Conservation (phyloP, 2,329 filamentous ascomycete species). For the Cercospora nicotianae region DNA sequence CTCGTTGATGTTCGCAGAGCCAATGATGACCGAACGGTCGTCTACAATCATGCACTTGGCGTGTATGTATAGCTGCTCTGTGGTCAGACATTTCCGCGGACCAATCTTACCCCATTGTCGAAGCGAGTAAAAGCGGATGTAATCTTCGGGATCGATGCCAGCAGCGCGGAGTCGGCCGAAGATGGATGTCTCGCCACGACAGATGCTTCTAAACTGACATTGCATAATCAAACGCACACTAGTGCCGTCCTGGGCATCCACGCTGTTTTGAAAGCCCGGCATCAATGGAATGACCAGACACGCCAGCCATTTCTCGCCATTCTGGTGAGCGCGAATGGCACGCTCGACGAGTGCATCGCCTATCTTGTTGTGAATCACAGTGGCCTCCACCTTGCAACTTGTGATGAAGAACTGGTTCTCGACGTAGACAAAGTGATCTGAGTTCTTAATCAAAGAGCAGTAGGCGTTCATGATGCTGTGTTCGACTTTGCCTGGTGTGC, state of each 20-base stretch:
- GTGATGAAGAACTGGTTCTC: slow-evolving; percentile 99
- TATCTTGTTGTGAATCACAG: slow-evolving; percentile 87
- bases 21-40: slow-evolving; percentile 88
- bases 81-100: slow-evolving; percentile 76
- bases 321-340: slow-evolving; percentile 78
- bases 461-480: slow-evolving; percentile 96
- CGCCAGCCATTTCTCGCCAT: slow-evolving; percentile 86
- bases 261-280: slow-evolving; percentile 97
- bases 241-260: slow-evolving; percentile 89
- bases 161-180: slow-evolving; percentile 78
- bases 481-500: slow-evolving; percentile 78
- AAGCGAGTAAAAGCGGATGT: slow-evolving; percentile 91
- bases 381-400: slow-evolving; percentile 82
- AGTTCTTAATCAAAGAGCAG: slow-evolving; percentile 89
- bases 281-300: slow-evolving; percentile 90
- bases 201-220: slow-evolving; percentile 95
- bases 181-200: slow-evolving; percentile 85
- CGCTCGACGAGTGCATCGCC: slow-evolving; percentile 92
- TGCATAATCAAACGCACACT: slow-evolving; percentile 95
- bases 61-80: slow-evolving; percentile 96
- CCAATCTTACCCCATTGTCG: slow-evolving; percentile 91
- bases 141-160: slow-evolving; percentile 89
- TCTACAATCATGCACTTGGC: slow-evolving; percentile 97
- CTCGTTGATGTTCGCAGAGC: slow-evolving; percentile 98
- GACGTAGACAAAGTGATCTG: slow-evolving; percentile 96